Evolutionary conservation across 1,139 yeast genomes (phyloP), one percentile per base, ranked within the genome.

Genomic region (Saccharomyces hybrid): DNA sequence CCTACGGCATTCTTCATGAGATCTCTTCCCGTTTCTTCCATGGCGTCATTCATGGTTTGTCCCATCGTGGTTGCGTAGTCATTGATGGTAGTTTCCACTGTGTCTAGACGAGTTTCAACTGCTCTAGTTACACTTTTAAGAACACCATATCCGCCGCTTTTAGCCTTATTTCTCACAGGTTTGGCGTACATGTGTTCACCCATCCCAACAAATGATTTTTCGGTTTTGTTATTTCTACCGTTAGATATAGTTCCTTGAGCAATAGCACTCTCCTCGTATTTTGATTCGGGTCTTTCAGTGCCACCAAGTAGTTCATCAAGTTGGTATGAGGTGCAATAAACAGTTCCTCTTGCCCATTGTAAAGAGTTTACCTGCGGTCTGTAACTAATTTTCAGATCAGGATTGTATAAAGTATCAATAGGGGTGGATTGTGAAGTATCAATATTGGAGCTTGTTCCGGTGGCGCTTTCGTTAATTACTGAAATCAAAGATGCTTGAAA

Each of bases 301-400:
- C 90, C 89, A 8, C 82, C 82, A 34, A 86, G 74, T 50, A 85
- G 64, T 14, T 63, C 55, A 49, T 81, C 78, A 58, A 86, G 72
- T 58, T 88, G 96, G 1, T 78, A 77, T 34, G 78, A 71, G 2
- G 82, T 75, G 16, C 86, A 78, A 57, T 78, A 77, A 47, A 80
- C 81, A 1, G 84, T 78, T 4, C 96, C 96, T 62, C 84, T 83
- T 7, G 95, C 89, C 95, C 97, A 88, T 70, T 86, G 93, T 54
- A 88, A 75, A 0, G 95, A 82, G 51, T 90, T 82, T 4, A 88
- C 82, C 3, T 82, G 77, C 1, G 99, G 99, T 50, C 98, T 77
- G 24, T 83, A 81, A 1, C 96, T 96, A 11, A 86, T 81, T 12
- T 78, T 70, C n/a, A 83, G 73, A 55, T 79, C 79, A 26, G 79